These are phyloP conservation scores for Boletellus deceptivus DNA, from an alignment of 1,284 basidiomycete species.

Conservation along the genomic window DNA sequence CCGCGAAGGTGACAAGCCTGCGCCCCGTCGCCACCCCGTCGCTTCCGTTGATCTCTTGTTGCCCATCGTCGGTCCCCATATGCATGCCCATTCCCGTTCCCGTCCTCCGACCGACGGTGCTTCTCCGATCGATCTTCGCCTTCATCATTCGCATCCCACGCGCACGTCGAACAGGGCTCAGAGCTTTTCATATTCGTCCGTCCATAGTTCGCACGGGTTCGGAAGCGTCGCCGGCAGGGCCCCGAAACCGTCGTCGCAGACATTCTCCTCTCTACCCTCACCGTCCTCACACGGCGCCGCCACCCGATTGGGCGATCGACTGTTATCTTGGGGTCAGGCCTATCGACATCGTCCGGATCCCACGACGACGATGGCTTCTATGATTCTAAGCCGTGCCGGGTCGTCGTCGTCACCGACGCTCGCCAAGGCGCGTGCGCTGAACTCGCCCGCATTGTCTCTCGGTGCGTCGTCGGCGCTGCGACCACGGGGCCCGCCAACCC, in stretches of 20 bases:
- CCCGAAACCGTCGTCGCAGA: constrained; percentile 12
- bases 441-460: neutral
- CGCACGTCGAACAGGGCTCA: constrained; percentile 6
- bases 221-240: constrained; percentile 1
- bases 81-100: neutral
- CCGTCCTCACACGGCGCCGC: too few relatives aligned
- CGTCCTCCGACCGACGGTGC: neutral
- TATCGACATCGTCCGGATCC: neutral
- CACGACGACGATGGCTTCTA: neutral
- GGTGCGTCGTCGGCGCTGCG: neutral
- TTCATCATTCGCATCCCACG: neutral
- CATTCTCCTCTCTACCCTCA: neutral
- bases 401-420: neutral
- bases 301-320: constrained; percentile 5
- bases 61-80: constrained; percentile 1
- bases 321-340: constrained; percentile 16
- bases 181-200: constrained; percentile 10
- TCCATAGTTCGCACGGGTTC: neutral
- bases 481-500: neutral
- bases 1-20: constrained; percentile 16
- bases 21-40: constrained; percentile 11
- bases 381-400: neutral
- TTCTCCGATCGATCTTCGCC: constrained; percentile 28
- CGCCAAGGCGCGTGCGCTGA: neutral
- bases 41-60: constrained; percentile 23